Evolutionary conservation across 106 monocot genomes (phyloP), one percentile per base, ranked within the genome.

Genomic region (Triglochin maritima): DNA sequence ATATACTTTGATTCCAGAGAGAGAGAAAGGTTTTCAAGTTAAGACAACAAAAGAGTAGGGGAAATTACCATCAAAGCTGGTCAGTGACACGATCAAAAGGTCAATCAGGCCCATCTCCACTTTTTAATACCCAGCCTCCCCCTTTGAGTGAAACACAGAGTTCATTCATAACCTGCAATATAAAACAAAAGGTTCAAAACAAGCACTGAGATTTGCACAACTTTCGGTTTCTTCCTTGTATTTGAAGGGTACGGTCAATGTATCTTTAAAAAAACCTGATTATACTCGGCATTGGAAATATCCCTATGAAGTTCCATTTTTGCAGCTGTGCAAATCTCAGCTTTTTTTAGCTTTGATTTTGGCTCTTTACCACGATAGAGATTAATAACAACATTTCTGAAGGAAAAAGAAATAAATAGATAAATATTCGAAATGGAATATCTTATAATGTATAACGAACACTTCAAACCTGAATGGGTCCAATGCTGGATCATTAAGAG

Each of bases 361-460:
- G 75, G 68, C 41, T 71, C 74, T 42, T 76, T 86, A 3, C 65
- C 70, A 53, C 66, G 71, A 44, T 84, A 81, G 65, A 89, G 84
- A 42, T 60, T 56, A 46, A 94, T 76, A 16, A 94, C 68, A 41
- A 89, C 74, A 63, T 76, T 72, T 69, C 93, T 94, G 77, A 60
- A 57, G 46, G 49, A 47, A 7, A 9, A 67, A 29, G 41, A 6
- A 15, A 50, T 41, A 9, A 52, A 50, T 12, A 45, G 3, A 7
- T 13, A 56, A 2, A 17, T 3, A 56, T 45, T 3, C 47, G 7
- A 55, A 5, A 15, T 29, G 6, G 12, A 57, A 4, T 3, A 29
- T 57, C 16, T 17, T 7, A 59, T 41, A 13, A 64, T n/a, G n/a
- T n/a, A 64, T 2, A 48, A 48, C 4, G 7, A 48, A 48, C 17